Evolutionary conservation across 2,329 filamentous ascomycete species (phyloP).

Genomic region (Colletotrichum melonis): DNA sequence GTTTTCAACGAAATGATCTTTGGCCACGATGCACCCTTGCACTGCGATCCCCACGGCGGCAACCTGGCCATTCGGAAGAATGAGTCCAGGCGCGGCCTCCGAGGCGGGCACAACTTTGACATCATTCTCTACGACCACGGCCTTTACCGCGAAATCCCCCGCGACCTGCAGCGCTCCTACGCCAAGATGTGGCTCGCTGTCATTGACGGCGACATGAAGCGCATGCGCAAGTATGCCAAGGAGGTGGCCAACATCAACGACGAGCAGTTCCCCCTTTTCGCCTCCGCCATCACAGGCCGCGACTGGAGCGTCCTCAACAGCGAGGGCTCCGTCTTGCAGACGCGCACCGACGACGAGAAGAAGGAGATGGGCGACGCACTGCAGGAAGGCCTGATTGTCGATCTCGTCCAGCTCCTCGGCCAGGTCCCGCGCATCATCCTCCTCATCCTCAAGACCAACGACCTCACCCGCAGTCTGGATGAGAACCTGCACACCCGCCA

Average conservation of each 20-base stretch:
- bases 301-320: slow-evolving; percentile 79
- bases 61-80: slow-evolving; percentile 94
- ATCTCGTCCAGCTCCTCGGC: slow-evolving; percentile 88
- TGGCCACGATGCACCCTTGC: slow-evolving; percentile 85
- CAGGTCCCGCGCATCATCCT: slow-evolving; percentile 93
- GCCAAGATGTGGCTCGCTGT: slow-evolving; percentile 98
- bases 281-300: slow-evolving; percentile 93
- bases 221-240: slow-evolving; percentile 89
- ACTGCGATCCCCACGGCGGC: slow-evolving; percentile 97
- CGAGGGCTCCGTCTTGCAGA: slow-evolving; percentile 58
- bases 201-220: slow-evolving; percentile 85
- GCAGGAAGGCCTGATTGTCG: slow-evolving; percentile 87
- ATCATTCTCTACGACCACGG: slow-evolving; percentile 97
- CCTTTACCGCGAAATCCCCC: slow-evolving; percentile 91
- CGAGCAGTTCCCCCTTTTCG: slow-evolving; percentile 93
- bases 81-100: slow-evolving; percentile 60
- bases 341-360: slow-evolving; percentile 81
- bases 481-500: slow-evolving; percentile 85
- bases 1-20: slow-evolving; percentile 99
- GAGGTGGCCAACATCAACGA: slow-evolving; percentile 91
- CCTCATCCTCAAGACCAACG: slow-evolving; percentile 97
- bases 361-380: slow-evolving; percentile 86
- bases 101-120: slow-evolving; percentile 81
- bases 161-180: slow-evolving; percentile 82
- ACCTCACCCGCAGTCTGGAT: slow-evolving; percentile 92